Evolutionary conservation across 106 monocot species (phyloP), one percentile per base, ranked within the genome.

Genomic region (Apostasia ramifera): DNA sequence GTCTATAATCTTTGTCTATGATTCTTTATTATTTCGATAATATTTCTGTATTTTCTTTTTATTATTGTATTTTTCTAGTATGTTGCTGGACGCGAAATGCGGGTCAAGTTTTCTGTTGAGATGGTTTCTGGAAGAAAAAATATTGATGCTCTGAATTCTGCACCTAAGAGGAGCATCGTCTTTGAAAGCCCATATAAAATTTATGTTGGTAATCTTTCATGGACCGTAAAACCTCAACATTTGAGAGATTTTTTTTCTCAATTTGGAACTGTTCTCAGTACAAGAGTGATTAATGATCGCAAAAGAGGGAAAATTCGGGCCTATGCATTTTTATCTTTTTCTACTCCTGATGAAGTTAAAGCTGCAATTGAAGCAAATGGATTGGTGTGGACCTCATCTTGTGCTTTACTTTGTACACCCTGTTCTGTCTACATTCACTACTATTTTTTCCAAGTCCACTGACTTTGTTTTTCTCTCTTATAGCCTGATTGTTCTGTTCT

Each of bases 201-300:
- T 39, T 91, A 91, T 57, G 79, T 88, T 52, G 91, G 91, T 40
- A 91, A 91, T 62, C 81, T 91, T 67, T 66, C 87, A 55, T 91
- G 91, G 91, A 80, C 81, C 54, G 74, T 85, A 8, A 78, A 48
- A 68, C 87, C 87, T 69, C 81, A 87, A 69, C 71, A 84, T 67
- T 71, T 91, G 75, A 75, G 84, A 67, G 84, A 84, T 10, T 63
- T 80, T 71, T 91, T 91, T 66, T 82, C 73, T 64, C 81, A 88
- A 73, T 91, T 70, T 81, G 91, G 91, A 66, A 84, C 76, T 41
- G 79, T 91, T 1, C 79, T 85, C 37, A 91, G 91, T 66, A 68
- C 88, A 37, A 87, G 88, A 66, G 44, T 91, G 59, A 72, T 91
- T 2, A 73, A 82, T 53, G 91, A 91, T 57, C 75, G 77, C 7